phyloP scores from a whole-genome alignment of 192 early-diverging fungal genomes.

The Linnemannia zychae region DNA sequence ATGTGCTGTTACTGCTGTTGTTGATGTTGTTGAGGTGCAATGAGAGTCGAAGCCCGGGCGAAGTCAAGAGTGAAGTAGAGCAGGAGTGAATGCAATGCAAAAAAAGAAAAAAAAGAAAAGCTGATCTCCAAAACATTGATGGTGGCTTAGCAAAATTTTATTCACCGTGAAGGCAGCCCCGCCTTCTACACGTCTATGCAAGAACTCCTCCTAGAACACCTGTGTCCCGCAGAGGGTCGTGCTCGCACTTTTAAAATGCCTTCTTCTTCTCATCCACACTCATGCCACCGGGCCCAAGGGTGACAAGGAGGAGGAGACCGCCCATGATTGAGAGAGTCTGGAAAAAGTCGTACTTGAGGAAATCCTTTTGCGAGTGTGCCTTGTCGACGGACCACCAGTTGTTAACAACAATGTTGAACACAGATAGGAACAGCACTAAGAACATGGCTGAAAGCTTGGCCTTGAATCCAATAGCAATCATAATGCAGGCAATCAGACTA shows the following conservation, averaged over 20 bases:
- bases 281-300: conserved; percentile 91
- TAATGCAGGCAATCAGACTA: conserved; percentile 86
- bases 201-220: too few relatives aligned
- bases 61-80: not conserved
- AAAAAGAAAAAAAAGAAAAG: conserved; percentile 16
- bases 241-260: conserved; percentile 72
- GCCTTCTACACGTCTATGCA: too few relatives aligned
- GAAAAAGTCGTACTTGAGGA: conserved; percentile 99
- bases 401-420: conserved; percentile 94
- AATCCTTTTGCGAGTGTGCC: conserved; percentile 86
- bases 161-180: not conserved
- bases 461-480: conserved; percentile 98
- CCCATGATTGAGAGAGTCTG: conserved; percentile 97
- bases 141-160: not conserved
- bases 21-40: not conserved
- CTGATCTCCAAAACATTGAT: not conserved
- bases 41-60: not conserved
- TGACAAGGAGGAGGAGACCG: conserved; percentile 93
- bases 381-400: conserved; percentile 96
- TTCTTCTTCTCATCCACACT: conserved; percentile 99
- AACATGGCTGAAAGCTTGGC: conserved; percentile 97
- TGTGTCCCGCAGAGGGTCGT: too few relatives aligned
- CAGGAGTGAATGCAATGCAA: not conserved
- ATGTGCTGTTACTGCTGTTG: not conserved
- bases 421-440: conserved; percentile 87